Evolutionary conservation across 768 basidiomycete species (phyloP).

Genomic region (Leucosporidium yakuticum): DNA sequence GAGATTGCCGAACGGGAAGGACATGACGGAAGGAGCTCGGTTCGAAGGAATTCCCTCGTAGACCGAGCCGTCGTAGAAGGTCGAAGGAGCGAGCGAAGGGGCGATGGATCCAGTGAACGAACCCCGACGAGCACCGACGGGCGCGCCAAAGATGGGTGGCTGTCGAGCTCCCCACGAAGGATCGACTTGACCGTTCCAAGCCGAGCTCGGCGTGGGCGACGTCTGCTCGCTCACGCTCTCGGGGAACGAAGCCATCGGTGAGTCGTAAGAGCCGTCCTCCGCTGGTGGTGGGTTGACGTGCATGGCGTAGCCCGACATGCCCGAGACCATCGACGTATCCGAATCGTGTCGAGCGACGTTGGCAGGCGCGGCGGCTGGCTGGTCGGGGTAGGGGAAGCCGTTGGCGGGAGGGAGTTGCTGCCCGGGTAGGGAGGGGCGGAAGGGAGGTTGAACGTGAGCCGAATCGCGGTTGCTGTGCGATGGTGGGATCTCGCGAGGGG

Average conservation of each 20-base stretch:
- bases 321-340: slow-evolving; percentile 12
- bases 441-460: background rate
- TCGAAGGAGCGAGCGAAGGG: slow-evolving; percentile 34
- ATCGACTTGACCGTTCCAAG: slow-evolving; percentile 8
- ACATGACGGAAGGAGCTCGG: slow-evolving; percentile 30
- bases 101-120: slow-evolving; percentile 21
- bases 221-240: slow-evolving; percentile 10
- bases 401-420: background rate
- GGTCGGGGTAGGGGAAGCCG: background rate
- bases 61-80: slow-evolving; percentile 42
- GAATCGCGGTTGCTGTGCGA: slow-evolving; percentile 18
- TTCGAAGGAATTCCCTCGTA: slow-evolving; percentile 40
- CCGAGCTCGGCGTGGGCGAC: slow-evolving; percentile 7
- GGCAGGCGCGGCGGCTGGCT: background rate
- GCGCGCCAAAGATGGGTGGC: slow-evolving; percentile 9
- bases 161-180: background rate
- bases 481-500: slow-evolving; percentile 33
- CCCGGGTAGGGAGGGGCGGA: background rate
- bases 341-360: slow-evolving; percentile 13
- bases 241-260: slow-evolving; percentile 15
- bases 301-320: slow-evolving; percentile 17
- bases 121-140: slow-evolving; percentile 14
- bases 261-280: slow-evolving; percentile 1
- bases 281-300: slow-evolving; percentile 13
- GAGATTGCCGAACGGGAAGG: slow-evolving; percentile 33